Base-by-base conservation (phyloP, 352 stramenopile species). In the Pythium insidiosum region DNA sequence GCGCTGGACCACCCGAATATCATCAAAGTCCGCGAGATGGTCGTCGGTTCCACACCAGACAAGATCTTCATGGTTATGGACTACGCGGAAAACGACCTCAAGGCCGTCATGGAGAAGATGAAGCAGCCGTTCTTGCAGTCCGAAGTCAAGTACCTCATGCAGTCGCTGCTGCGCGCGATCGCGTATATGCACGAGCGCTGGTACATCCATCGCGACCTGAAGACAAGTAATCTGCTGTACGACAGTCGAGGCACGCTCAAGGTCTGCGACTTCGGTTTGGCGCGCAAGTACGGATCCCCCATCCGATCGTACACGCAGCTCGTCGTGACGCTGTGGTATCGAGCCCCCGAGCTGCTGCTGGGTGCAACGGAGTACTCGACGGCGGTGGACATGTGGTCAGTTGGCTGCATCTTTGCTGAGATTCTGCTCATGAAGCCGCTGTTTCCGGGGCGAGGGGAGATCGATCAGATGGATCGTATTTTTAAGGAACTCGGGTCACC, bases 141-240 rank as follows among this genome's bases (percentile, higher is more conserved):
- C 29, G 82, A 98, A 65, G 77, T 97, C 34, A 98, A 99, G 65
- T 88, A 74, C 44, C 77, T 98, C 21, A 66, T 98, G 56, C 58
- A 86, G 51, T 94, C 95, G 51, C 74, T 99, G 25, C 59, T 98
- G 1, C 74, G 67, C 24, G 95, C 81, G 5, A 43, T 94, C 29
- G 71, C 63, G 10, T 84, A 88, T 61, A 97, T 98, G 68, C 96
- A 99, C 61, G 58, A 76, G 23, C 71, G 79, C 19, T 97, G 88
- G 72, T 88, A 80, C 55, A 82, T 99, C 24, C 96, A 99, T 61
- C 85, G 96, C 13, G 96, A 99, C 56, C 76, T 99, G 49, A 99
- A 99, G 73, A 98, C 94, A n/a, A 94, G 69, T 47, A 98, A 99
- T 53, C 74, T 99, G 56, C 62, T 99, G 5, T 97, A 98, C 46